Conservation (phyloP, 768 basidiomycete genomes). For the Kwoniella newhampshirensis region DNA sequence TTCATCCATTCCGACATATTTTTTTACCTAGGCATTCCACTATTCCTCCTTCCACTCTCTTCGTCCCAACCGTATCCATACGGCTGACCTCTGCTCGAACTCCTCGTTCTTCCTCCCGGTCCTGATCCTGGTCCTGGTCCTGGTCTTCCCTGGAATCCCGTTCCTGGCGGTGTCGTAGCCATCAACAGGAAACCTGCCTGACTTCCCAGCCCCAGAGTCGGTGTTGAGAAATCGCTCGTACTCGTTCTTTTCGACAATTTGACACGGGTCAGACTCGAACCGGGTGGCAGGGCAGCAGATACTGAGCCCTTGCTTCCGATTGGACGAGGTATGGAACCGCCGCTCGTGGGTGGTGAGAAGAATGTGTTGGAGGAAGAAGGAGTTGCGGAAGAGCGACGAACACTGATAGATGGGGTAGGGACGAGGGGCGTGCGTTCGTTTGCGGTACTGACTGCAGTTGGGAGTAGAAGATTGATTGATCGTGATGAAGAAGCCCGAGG, state of each 20-base stretch:
- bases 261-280: not conserved
- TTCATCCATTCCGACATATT: no score
- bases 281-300: no score
- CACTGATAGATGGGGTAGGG: not conserved
- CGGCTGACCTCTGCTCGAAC: slow-evolving; percentile 13
- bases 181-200: slow-evolving; percentile 45
- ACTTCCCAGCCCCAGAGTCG: slow-evolving; percentile 30
- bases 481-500: slow-evolving; percentile 22
- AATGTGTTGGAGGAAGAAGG: not conserved
- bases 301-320: no score
- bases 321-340: no score
- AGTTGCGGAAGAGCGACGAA: not conserved
- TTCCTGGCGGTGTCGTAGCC: slow-evolving; percentile 37
- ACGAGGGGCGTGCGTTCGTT: slow-evolving; percentile 34
- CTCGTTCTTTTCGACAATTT: not conserved
- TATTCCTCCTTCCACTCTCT: slow-evolving; percentile 7
- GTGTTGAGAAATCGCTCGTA: not conserved
- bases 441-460: slow-evolving; percentile 2
- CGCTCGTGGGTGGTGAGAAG: no score
- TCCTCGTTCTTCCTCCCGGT: slow-evolving; percentile 14
- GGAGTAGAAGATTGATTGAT: slow-evolving; percentile 22
- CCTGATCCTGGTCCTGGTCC: slow-evolving; percentile 5
- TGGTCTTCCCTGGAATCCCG: not conserved
- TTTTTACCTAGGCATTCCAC: not conserved
- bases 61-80: not conserved